Conservation (phyloP, 2,329 filamentous ascomycete species). For the Hypoxylon sp. region DNA sequence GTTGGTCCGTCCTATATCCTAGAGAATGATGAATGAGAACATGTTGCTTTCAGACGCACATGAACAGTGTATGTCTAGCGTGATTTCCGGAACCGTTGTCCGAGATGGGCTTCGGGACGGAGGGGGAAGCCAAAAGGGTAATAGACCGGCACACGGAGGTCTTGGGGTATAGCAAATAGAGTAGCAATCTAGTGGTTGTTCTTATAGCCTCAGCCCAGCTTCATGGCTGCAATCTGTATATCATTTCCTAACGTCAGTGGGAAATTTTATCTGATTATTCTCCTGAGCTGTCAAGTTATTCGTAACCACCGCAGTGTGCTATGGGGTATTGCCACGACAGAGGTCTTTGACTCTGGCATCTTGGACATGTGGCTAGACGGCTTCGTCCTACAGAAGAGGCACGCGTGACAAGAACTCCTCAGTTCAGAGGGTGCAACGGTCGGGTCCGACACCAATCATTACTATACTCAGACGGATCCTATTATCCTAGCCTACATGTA, state of each 20-base stretch:
- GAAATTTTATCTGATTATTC: background rate
- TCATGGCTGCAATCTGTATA: background rate
- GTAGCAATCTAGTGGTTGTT: background rate
- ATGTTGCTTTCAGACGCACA: conserved; percentile 18
- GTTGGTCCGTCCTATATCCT: conserved; percentile 3
- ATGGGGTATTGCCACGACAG: background rate
- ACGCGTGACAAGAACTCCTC: conserved; percentile 19
- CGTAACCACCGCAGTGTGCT: conserved; percentile 12
- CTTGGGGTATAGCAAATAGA: background rate
- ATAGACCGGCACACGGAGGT: conserved; percentile 6
- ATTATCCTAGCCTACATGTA: conserved; percentile 4
- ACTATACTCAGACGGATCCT: conserved; percentile 16
- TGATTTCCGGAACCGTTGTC: conserved; percentile 14
- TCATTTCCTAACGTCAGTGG: background rate
- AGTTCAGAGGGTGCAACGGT: background rate
- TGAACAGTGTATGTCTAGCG: conserved; percentile 16
- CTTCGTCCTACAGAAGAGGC: conserved; percentile 24
- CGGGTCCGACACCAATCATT: conserved; percentile 2
- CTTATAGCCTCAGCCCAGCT: background rate
- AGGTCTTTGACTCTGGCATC: conserved; percentile 9
- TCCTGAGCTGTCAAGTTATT: background rate
- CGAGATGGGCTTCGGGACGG: conserved; percentile 1
- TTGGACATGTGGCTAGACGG: conserved; percentile 8
- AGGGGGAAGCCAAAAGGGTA: conserved; percentile 4
- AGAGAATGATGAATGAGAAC: conserved; percentile 10